These are phyloP conservation scores for Talinum fruticosum DNA, from an alignment of 148 eudicot genomes.

Conservation along the genomic window DNA sequence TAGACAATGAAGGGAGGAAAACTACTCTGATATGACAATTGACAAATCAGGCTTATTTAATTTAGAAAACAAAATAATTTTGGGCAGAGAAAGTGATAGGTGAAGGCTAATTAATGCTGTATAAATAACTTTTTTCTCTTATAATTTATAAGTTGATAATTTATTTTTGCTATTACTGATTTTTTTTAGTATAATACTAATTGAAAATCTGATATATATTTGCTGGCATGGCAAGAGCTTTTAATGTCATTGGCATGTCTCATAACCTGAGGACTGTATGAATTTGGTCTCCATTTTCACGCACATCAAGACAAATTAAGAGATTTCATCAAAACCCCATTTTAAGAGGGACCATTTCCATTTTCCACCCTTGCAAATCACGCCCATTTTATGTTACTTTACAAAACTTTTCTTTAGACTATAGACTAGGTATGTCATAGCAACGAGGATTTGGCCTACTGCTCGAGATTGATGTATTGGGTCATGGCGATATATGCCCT, in stretches of 20 bases:
- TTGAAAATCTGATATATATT: neutral
- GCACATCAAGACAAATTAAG: constrained; percentile 13
- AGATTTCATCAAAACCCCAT: constrained; percentile 8
- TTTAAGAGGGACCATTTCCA: constrained; percentile 10
- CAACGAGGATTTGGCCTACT: too few relatives aligned
- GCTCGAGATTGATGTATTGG: too few relatives aligned
- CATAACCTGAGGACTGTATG: neutral
- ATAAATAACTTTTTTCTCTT: too few relatives aligned
- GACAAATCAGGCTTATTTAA: too few relatives aligned
- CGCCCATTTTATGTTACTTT: constrained; percentile 9
- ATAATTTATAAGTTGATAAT: too few relatives aligned
- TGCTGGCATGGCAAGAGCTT: neutral
- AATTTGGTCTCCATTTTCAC: constrained; percentile 2
- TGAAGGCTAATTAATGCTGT: neutral
- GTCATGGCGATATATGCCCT: too few relatives aligned
- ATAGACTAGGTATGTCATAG: too few relatives aligned
- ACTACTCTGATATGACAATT: too few relatives aligned
- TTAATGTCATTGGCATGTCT: constrained; percentile 14
- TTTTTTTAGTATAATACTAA: neutral
- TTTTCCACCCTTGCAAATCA: neutral
- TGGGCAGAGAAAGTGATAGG: neutral
- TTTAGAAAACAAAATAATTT: too few relatives aligned
- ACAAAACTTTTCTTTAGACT: neutral
- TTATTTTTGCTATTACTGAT: neutral
- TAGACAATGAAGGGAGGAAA: too few relatives aligned